Evolutionary conservation across 2,329 filamentous ascomycete species (phyloP).

Genomic region (Penicillium sp.): DNA sequence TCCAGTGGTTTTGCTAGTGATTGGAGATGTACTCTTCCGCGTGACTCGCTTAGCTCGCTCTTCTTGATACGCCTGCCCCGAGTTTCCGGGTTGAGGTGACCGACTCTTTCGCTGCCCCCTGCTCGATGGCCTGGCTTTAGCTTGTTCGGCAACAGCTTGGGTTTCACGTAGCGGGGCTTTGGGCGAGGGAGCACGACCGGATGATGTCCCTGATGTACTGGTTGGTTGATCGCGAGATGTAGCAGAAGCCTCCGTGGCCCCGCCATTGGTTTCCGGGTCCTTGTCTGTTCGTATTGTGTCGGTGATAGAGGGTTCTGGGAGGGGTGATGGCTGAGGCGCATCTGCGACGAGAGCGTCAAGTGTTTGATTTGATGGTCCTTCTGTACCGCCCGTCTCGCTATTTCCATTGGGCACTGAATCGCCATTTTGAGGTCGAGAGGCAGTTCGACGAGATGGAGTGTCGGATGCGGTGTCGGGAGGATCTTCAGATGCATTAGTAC

Average conservation of each 20-base stretch:
- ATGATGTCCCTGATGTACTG: background rate
- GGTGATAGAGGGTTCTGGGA: background rate
- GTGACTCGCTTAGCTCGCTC: background rate
- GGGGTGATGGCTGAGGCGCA: background rate
- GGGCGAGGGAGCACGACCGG: conserved; percentile 1
- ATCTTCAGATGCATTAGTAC: conserved; percentile 16
- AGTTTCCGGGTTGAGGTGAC: conserved; percentile 1
- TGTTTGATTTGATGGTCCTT: background rate
- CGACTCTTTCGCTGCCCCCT: conserved; percentile 2
- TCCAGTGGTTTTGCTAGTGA: background rate
- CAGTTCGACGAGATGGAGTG: conserved; percentile 5
- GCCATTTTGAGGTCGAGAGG: background rate
- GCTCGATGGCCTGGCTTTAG: background rate
- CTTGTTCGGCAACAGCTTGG: background rate
- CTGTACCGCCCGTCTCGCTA: conserved; percentile 1
- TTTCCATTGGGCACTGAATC: conserved; percentile 3
- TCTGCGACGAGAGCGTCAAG: conserved; percentile 1
- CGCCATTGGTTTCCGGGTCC: background rate
- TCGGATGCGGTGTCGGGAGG: conserved; percentile 4
- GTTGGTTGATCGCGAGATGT: background rate
- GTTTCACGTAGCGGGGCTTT: background rate
- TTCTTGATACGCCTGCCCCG: background rate
- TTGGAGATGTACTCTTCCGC: background rate
- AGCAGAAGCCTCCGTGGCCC: background rate
- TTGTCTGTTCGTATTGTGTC: background rate